Evolutionary conservation across 208 protist genomes (phyloP).

Genomic region (Trypanosoma theileri): DNA sequence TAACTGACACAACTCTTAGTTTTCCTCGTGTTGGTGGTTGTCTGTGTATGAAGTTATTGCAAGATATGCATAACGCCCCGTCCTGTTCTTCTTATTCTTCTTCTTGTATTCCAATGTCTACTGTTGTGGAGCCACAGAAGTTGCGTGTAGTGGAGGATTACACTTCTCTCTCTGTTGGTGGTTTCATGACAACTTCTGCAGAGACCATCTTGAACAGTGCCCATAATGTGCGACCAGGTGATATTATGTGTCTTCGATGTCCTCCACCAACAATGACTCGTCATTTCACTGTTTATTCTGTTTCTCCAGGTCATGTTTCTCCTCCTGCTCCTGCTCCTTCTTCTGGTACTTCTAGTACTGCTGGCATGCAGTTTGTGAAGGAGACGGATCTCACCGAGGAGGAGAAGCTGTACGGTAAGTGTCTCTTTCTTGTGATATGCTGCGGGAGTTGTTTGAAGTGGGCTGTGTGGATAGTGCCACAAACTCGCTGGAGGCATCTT

Average conservation of each 20-base stretch:
- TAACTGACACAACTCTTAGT: constrained; percentile 15
- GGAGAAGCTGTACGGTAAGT: no score
- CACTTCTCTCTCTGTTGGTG: constrained; percentile 66
- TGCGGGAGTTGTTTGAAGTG: no score
- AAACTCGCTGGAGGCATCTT: no score
- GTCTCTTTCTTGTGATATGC: no score
- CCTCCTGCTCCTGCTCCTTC: no score
- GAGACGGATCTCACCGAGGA: no score
- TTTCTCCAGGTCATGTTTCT: no score
- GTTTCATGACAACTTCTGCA: constrained; percentile 61
- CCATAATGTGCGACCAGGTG: constrained; percentile 8
- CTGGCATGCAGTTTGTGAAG: no score
- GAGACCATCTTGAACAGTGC: no score
- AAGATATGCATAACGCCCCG: constrained; percentile 45
- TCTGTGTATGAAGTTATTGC: constrained; percentile 47
- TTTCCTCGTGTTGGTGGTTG: constrained; percentile 19
- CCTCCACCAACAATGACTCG: constrained; percentile 4
- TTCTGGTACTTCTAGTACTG: not conserved
- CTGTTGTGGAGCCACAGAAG: not conserved
- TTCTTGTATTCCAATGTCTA: not conserved
- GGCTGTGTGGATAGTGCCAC: no score
- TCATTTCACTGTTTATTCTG: not conserved
- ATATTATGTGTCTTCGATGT: constrained; percentile 30
- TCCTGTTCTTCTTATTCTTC: not conserved
- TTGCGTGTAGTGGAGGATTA: constrained; percentile 60